Base-by-base conservation (phyloP, 306 rosid species). In the Delonix regia region DNA sequence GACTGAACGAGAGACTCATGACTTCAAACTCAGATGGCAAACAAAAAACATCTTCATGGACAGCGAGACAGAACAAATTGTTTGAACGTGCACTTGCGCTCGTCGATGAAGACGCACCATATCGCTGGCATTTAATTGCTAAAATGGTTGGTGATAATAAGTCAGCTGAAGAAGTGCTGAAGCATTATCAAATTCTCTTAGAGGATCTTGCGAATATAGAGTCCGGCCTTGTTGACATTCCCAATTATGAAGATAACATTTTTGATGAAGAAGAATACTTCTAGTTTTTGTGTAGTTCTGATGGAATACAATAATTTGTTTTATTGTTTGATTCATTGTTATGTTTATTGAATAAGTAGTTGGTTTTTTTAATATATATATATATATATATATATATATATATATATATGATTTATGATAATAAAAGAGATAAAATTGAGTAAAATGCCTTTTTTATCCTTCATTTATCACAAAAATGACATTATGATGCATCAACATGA, bases 41-140 rank as follows among this genome's bases (percentile, higher is more conserved):
- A 30, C 83, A 69, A 22, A 79, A 39, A 47, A 44, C 77, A 41
- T 57, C 80, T 13, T 22, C 82, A 2, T 88, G 91, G 91, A 88
- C 91, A 2, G 65, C 73, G 12, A 64, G 53, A 75, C 83, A 88
- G 76, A 88, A 88, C 88, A 88, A 83, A 69, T 61, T 66, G 57
- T 88, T 88, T 34, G 91, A 88, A 68, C 85, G 15, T 5, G 91
- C 91, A 53, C 82, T 88, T 38, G 91, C 89, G 0, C 48, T 78
- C 66, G 79, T 75, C 11, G 91, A 85, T 39, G 69, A 83, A 73
- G 89, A 81, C 15, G 83, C 83, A 4, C 78, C 87, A 1, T 86
- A 88, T 63, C 79, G 91, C 1, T 88, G 89, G 91, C 75, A 83
- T 28, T 81, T 81, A 4, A 78, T 88, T 9, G 87, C 91, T 16